Base-by-base conservation (phyloP, 2,329 filamentous ascomycete species). In the Microthyrium microscopicum region DNA sequence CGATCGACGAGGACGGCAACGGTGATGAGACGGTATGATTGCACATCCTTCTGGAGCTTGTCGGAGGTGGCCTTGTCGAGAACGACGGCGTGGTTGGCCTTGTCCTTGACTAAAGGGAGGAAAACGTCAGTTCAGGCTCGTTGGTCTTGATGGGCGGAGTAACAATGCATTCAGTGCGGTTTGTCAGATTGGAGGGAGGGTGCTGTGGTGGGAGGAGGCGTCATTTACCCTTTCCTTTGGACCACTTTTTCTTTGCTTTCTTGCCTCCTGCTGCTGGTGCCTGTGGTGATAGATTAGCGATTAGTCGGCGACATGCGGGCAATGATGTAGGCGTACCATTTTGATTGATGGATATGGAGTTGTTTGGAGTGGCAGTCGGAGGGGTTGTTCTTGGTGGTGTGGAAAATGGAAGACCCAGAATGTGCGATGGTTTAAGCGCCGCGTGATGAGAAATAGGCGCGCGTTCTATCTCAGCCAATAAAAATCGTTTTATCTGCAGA, bases 1-100 rank as follows among this genome's bases (percentile, higher is more conserved):
- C 89, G 77, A 68, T 98, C 89, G 74, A 98, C 89, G 56, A 98
- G 84, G 54, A 83, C 87, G 56, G 89, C 85, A 56, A 95, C 80
- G 59, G 89, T 95, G 68, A 98, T 84, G 63, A 98, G 84, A 59
- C 89, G 84, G 80, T 95, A 98, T 46, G 89, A 94, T 68, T 95
- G 89, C 55, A 98, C 91, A 75, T 98, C 89, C 74, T 98, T 98
- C 74, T 93, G 80, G 64, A 98, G 84, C 73, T 91, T 93, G 68
- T 98, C 89, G 50, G 79, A 80, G 58, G 79, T 93, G 66, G 70
- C 60, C 77, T 98, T 98, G 73, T 98, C 89, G 68, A 98, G 83
- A 59, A 95, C 73, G 66, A 98, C 89, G 64, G 81, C 82, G 76
- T 98, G 89, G 65, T 95, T 80, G 67, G 89, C 87, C 85, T 98